These are phyloP conservation scores for Hypoxylon crocopeplum DNA, from an alignment of 495 filamentous ascomycete genomes.

Conservation along the genomic window DNA sequence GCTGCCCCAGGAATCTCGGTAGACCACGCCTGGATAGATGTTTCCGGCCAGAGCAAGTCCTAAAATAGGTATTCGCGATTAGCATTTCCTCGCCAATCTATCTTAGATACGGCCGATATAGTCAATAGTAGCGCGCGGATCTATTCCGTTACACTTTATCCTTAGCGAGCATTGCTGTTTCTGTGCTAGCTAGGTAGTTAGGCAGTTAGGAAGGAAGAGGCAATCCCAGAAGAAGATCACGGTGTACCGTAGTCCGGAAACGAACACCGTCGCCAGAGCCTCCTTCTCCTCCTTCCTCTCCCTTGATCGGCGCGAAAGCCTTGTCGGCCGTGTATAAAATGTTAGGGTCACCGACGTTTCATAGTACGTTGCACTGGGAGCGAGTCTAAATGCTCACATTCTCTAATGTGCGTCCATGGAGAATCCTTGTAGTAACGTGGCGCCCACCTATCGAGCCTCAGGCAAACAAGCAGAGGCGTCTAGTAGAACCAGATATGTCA, in stretches of 20 bases:
- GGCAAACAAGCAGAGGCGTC: conserved; percentile 14
- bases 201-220: no score
- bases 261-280: no score
- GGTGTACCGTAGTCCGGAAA: no score
- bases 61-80: conserved; percentile 19
- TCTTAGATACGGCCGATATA: conserved; percentile 17
- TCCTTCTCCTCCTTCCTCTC: no score
- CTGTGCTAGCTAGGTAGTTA: neutral
- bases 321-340: conserved; percentile 15
- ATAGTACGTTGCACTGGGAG: conserved; percentile 19
- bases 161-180: neutral
- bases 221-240: no score
- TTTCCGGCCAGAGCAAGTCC: conserved; percentile 18
- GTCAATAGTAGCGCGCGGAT: conserved; percentile 22
- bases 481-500: conserved; percentile 12
- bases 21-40: conserved; percentile 1
- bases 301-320: conserved; percentile 29
- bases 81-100: conserved; percentile 10
- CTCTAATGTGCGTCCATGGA: conserved; percentile 9
- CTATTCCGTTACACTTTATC: conserved; percentile 14
- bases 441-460: conserved; percentile 22
- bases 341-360: conserved; percentile 32
- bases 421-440: conserved; percentile 27
- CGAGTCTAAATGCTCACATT: conserved; percentile 9
- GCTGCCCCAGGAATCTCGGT: neutral